These are phyloP conservation scores for Mucor racemosus DNA, from an alignment of 371 early-diverging fungal species.

Conservation along the genomic window DNA sequence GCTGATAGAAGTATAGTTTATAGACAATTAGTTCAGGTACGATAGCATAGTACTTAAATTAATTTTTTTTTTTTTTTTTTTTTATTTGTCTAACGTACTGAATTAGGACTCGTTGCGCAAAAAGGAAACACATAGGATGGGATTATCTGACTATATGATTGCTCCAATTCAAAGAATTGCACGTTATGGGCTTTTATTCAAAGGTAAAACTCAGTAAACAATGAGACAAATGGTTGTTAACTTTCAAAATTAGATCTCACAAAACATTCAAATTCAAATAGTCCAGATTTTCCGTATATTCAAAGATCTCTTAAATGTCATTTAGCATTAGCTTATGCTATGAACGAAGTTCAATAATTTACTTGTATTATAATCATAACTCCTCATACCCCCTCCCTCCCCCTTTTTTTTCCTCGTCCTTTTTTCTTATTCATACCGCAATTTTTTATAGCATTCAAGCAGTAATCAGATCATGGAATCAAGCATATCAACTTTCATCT, in stretches of 20 bases:
- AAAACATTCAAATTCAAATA: conserved; percentile 25
- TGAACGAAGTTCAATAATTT: conserved; percentile 31
- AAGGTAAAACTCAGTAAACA: conserved; percentile 25
- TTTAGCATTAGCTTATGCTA: conserved; percentile 31
- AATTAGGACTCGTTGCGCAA: conserved; percentile 42
- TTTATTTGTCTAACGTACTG: conserved; percentile 27
- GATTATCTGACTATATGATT: conserved; percentile 47
- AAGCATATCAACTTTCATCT: neutral
- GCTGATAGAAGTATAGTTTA: conserved; percentile 39
- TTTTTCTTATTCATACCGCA: neutral
- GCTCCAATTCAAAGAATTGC: conserved; percentile 53
- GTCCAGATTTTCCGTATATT: conserved; percentile 26
- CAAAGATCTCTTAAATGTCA: conserved; percentile 31
- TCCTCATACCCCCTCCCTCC: conserved; percentile 1
- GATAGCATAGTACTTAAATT: neutral
- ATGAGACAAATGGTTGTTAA: neutral
- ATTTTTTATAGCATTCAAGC: neutral
- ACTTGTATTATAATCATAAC: conserved; percentile 7
- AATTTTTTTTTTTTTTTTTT: conserved; percentile 7
- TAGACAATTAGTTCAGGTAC: conserved; percentile 42
- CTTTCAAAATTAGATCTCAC: conserved; percentile 21
- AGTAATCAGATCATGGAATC: neutral
- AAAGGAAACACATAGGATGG: conserved; percentile 43
- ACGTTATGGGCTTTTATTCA: conserved; percentile 42
- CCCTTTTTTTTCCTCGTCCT: neutral